Percentiles rank a stretch among this genome's conserved stretches.
phyloP scores from a whole-genome alignment of 208 protist genomes.

The Acanthamoeba lenticulata region DNA sequence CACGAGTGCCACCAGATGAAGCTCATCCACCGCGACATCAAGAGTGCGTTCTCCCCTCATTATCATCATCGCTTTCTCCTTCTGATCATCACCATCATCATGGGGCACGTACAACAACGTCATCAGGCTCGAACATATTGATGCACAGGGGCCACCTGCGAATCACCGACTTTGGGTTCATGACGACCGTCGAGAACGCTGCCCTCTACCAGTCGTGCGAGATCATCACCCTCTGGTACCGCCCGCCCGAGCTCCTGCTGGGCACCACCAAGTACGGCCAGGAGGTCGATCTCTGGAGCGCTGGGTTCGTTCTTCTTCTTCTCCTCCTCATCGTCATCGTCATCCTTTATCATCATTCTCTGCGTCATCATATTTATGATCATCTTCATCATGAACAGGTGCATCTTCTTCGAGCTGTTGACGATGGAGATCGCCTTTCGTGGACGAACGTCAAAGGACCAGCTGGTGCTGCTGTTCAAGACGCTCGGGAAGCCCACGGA shows the following conservation, averaged over 20 bases:
- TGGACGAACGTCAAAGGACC: constrained; percentile 77
- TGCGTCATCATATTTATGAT: neutral
- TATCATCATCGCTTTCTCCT: neutral
- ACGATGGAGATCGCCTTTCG: constrained; percentile 73
- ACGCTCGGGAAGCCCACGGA: constrained; percentile 82
- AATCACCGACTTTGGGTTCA: constrained; percentile 88
- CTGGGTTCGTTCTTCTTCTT: constrained; percentile 78
- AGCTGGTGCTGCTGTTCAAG: constrained; percentile 84
- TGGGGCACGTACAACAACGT: too few relatives aligned
- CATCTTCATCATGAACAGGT: neutral
- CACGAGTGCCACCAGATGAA: constrained; percentile 82
- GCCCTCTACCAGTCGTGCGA: constrained; percentile 76
- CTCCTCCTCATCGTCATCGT: neutral
- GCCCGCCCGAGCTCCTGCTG: constrained; percentile 89
- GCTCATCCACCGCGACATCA: constrained; percentile 90
- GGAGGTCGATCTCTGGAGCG: constrained; percentile 88
- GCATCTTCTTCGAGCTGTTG: constrained; percentile 74
- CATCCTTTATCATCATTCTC: neutral
- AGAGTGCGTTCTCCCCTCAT: constrained; percentile 72
- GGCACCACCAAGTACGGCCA: constrained; percentile 82
- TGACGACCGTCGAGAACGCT: constrained; percentile 72
- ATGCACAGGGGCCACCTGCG: constrained; percentile 85
- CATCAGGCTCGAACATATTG: constrained; percentile 61
- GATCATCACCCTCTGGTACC: constrained; percentile 91
- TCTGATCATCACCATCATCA: neutral